Evolutionary conservation across 2,329 filamentous ascomycete species (phyloP), one percentile per base, ranked within the genome.

Genomic region (Celoporthe dispersa): DNA sequence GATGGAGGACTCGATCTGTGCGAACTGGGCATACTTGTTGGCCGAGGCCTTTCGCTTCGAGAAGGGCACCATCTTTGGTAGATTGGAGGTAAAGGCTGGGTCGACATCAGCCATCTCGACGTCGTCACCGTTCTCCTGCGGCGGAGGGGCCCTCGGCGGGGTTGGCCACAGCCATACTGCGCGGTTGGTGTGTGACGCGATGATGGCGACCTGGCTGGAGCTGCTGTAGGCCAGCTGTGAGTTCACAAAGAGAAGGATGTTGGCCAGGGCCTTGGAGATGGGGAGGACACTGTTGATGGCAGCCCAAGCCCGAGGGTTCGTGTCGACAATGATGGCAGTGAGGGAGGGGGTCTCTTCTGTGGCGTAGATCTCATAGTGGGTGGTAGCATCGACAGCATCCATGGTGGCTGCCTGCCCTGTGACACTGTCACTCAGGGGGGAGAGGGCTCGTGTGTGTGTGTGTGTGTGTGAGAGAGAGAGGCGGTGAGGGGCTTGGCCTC

Each of bases 161-260:
- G 84, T 79, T 0, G 96, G 96, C 77, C 98, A 98, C 4, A 99
- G 90, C 90, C 94, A 99, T 77, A 91, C 87, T 69, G 95, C 93
- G 73, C 92, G 90, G 77, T 96, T 91, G 74, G 90, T 91, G 79
- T 99, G 96, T 11, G 94, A 94, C 44, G 95, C 96, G 72, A 99
- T 89, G 22, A 99, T 88, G 72, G 94, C 94, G 64, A 98, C 93
- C 79, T 95, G 92, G 81, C 98, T 98, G 68, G 92, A 89, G 80
- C 96, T 95, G 81, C 94, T 97, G 79, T 95, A 94, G 74, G 96
- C 94, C 41, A 99, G 87, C 79, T 99, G 97, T 68, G 95, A 94
- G 80, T 99, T 98, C 82, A 98, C 91, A 82, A 98, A 98, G 83
- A 99, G 91, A 77, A 98, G 91, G 73, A 98, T 88, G 81, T 95